Conservation (phyloP, 352 stramenopile species). For the Globisporangium iwayamae region DNA sequence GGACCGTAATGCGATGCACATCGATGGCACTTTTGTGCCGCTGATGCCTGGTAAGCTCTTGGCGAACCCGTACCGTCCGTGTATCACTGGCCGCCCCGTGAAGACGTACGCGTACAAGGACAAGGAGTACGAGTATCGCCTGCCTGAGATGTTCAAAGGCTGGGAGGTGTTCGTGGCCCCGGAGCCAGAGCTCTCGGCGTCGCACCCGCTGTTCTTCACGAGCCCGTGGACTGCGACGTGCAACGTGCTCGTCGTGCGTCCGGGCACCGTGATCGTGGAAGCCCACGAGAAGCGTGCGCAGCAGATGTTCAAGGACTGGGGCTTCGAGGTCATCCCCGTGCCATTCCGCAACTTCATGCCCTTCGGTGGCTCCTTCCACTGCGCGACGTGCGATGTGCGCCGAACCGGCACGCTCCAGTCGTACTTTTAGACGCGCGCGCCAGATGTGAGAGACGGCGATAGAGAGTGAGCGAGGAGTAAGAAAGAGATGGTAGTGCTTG, state of each 20-base stretch:
- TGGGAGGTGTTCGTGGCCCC: slow-evolving; percentile 89
- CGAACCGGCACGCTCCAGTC: slow-evolving; percentile 80
- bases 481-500: not conserved
- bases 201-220: slow-evolving; percentile 88
- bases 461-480: not conserved
- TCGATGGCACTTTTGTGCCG: slow-evolving; percentile 87
- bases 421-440: slow-evolving; percentile 62
- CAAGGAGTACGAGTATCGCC: slow-evolving; percentile 82
- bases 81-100: slow-evolving; percentile 80
- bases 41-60: slow-evolving; percentile 84
- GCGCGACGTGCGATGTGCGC: slow-evolving; percentile 83
- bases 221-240: slow-evolving; percentile 89
- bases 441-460: not conserved
- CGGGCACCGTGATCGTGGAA: slow-evolving; percentile 80
- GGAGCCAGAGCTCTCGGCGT: slow-evolving; percentile 69
- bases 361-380: slow-evolving; percentile 89
- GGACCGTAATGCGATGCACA: slow-evolving; percentile 91
- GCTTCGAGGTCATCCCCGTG: slow-evolving; percentile 85
- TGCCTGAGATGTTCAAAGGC: slow-evolving; percentile 90
- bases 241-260: slow-evolving; percentile 86
- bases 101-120: slow-evolving; percentile 89
- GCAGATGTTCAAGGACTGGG: slow-evolving; percentile 85
- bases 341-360: slow-evolving; percentile 90
- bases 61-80: slow-evolving; percentile 84
- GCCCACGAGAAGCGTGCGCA: slow-evolving; percentile 80